Base-by-base conservation (phyloP, 2,329 filamentous ascomycete species). In the Paecilomyces niveus region DNA sequence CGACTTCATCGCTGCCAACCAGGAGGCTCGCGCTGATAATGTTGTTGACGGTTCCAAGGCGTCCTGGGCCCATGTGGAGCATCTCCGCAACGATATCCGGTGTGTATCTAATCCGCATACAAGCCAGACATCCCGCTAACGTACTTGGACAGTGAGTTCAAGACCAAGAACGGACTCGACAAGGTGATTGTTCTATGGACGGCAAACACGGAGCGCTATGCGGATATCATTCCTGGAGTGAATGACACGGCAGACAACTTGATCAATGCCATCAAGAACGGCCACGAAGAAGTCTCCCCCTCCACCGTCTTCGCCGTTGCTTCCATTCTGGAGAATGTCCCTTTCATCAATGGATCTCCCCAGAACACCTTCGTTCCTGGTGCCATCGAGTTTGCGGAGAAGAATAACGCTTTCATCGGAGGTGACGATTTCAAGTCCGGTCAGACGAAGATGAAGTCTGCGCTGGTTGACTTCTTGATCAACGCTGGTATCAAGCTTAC, bases 391-490 rank as follows among this genome's bases (percentile, higher is more conserved):
- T 86, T 99, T 59, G 94, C 94, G 22, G 90, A 95, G 81, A 83
- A 88, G 76, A 87, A 95, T 76, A 83, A 85, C 58, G 86, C 92
- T 62, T 99, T 96, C 81, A 92, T 99, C 69, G 94, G 94, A 59
- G 94, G 94, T 64, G 94, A 99, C 70, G 94, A 99, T 80, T 99
- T 99, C 88, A 99, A 99, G 82, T 97, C 94, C 62, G 94, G 94
- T 63, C 94, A 99, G 83, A 99, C 94, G 74, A 99, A 99, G 87
- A 99, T 99, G 94, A 99, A 99, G 82, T 97, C 94, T 61, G 94
- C 94, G 21, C 86, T 99, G 31, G 94, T 97, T 53, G 94, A 99
- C 79, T 99, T 99, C 81, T 79, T 99, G 74, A 96, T 99, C 86
- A 97, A 87, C 74, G 94, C 94, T 54, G 94, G 94, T 74, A 97